phyloP scores from a whole-genome alignment of 208 protist species.

The Leptomonas seymouri region DNA sequence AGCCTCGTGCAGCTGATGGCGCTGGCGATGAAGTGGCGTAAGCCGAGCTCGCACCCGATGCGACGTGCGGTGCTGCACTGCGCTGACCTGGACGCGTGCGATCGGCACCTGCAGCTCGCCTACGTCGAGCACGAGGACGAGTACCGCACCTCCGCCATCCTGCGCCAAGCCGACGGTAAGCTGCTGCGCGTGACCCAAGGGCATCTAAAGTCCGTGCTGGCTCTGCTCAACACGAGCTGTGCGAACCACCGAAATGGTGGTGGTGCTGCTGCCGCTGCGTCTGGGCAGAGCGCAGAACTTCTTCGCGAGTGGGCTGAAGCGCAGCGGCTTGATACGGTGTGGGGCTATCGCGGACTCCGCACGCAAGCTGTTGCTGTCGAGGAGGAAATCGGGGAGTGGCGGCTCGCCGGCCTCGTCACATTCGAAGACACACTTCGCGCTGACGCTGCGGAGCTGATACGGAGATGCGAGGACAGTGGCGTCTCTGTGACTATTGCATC shows the following conservation, averaged over 20 bases:
- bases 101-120: conserved; percentile 53
- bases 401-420: conserved; percentile 78
- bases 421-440: conserved; percentile 86
- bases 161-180: conserved; percentile 48
- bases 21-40: conserved; percentile 75
- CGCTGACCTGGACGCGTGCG: conserved; percentile 59
- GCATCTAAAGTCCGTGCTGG: conserved; percentile 56
- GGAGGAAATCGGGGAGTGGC: conserved; percentile 48
- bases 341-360: conserved; percentile 48
- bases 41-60: conserved; percentile 62
- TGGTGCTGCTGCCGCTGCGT: too few relatives aligned
- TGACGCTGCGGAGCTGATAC: conserved; percentile 39
- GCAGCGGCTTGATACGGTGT: conserved; percentile 14
- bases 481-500: conserved; percentile 94
- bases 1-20: conserved; percentile 61
- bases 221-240: conserved; percentile 31
- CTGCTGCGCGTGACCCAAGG: conserved; percentile 77
- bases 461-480: conserved; percentile 54
- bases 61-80: conserved; percentile 65
- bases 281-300: background rate
- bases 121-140: conserved; percentile 31
- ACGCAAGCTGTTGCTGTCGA: conserved; percentile 53
- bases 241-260: background rate
- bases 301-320: conserved; percentile 14
- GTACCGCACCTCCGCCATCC: conserved; percentile 50